Evolutionary conservation across 2,329 filamentous ascomycete genomes (phyloP).

Genomic region (Drechslera avenae): DNA sequence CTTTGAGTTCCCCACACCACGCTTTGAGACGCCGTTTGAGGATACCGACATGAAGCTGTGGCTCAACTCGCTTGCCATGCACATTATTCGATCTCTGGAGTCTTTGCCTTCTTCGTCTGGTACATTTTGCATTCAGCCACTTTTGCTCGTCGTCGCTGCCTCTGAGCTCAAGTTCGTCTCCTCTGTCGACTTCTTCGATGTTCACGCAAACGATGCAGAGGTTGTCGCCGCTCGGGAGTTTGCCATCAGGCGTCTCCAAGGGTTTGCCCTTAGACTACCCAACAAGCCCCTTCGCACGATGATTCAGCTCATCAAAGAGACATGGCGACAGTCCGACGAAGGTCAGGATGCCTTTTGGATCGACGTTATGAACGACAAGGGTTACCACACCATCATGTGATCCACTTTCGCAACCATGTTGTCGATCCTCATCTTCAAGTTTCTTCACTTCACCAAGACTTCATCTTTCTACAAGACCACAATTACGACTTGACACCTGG

Average conservation of each 20-base stretch:
- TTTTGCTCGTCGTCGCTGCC: slow-evolving; percentile 57
- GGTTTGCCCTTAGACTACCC: slow-evolving; percentile 54
- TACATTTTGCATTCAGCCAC: slow-evolving; percentile 60
- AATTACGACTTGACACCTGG: slow-evolving; percentile 1
- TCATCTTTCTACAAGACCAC: slow-evolving; percentile 5
- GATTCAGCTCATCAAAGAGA: slow-evolving; percentile 58
- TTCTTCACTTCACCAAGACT: slow-evolving; percentile 4
- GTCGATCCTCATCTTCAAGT: neutral
- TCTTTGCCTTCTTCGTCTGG: slow-evolving; percentile 59
- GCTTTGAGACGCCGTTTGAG: slow-evolving; percentile 43
- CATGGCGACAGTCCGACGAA: slow-evolving; percentile 58
- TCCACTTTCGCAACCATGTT: slow-evolving; percentile 23
- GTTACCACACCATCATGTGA: slow-evolving; percentile 62
- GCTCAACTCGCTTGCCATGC: slow-evolving; percentile 58
- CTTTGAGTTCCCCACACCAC: slow-evolving; percentile 40
- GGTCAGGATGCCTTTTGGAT: slow-evolving; percentile 61
- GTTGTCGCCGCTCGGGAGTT: slow-evolving; percentile 56
- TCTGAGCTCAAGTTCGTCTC: slow-evolving; percentile 57
- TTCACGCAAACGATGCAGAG: slow-evolving; percentile 50
- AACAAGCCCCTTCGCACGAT: slow-evolving; percentile 59
- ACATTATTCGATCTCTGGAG: slow-evolving; percentile 57
- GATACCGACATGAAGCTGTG: slow-evolving; percentile 47
- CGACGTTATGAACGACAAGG: slow-evolving; percentile 62
- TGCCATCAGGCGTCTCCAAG: slow-evolving; percentile 55
- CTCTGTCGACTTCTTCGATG: slow-evolving; percentile 44